phyloP scores from a whole-genome alignment of 2,329 filamentous ascomycete genomes.

The Hypoxylon sp. region DNA sequence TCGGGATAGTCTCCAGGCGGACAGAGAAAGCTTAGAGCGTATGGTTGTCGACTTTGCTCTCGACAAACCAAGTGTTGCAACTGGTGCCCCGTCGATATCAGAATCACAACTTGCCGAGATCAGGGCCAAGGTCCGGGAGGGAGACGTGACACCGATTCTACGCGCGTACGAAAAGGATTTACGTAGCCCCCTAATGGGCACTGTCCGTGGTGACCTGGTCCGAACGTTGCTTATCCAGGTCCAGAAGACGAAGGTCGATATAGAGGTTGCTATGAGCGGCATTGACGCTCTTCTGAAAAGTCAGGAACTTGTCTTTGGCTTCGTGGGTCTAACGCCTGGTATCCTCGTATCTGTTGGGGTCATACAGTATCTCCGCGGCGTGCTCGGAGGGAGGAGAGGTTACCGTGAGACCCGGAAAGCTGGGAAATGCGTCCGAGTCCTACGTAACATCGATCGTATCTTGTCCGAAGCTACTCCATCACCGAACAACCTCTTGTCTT shows the following conservation, averaged over 20 bases:
- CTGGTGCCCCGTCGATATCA: conserved; percentile 66
- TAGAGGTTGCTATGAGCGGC: conserved; percentile 94
- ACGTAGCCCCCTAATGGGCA: conserved; percentile 83
- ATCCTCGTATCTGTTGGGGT: conserved; percentile 87
- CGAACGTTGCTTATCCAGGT: conserved; percentile 94
- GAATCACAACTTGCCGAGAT: conserved; percentile 82
- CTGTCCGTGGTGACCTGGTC: conserved; percentile 87
- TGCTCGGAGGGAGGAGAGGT: conserved; percentile 80
- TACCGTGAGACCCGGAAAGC: conserved; percentile 75
- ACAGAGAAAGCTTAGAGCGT: conserved; percentile 91
- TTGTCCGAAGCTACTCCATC: conserved; percentile 77
- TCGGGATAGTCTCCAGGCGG: conserved; percentile 88
- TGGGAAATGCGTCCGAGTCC: conserved; percentile 79
- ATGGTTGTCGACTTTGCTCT: conserved; percentile 98
- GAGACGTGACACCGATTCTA: conserved; percentile 92
- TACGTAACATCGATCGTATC: conserved; percentile 90
- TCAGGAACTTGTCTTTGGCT: conserved; percentile 97
- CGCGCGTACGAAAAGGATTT: conserved; percentile 93
- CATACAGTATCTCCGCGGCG: conserved; percentile 77
- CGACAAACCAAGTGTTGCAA: conserved; percentile 79
- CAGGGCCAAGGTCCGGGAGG: conserved; percentile 84
- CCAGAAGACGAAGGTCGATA: conserved; percentile 98
- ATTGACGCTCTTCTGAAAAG: conserved; percentile 96
- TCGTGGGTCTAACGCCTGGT: conserved; percentile 92
- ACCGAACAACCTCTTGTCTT: conserved; percentile 81